A percentile compares a stretch with the other conserved stretches of the same genome.
Conservation (phyloP, 106 monocot species). For the Posidonia australis region DNA sequence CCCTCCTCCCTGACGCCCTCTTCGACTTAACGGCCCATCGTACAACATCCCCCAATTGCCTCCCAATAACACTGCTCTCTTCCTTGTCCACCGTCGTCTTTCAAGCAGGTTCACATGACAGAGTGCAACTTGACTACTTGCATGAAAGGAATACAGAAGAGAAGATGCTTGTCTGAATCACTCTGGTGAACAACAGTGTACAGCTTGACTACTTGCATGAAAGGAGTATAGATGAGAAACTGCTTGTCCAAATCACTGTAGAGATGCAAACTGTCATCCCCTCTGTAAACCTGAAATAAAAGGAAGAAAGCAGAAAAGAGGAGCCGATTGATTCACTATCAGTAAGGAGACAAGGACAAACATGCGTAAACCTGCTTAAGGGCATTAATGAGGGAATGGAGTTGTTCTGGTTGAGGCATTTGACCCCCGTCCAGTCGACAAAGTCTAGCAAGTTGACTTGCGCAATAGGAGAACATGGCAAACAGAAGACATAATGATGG, state of each 20-base stretch:
- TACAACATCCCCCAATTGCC: no score
- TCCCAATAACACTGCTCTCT: no score
- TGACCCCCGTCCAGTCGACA: slow-evolving; percentile 82
- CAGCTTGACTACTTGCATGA: slow-evolving; percentile 83
- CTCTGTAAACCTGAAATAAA: slow-evolving; percentile 61
- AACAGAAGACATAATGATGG: neutral
- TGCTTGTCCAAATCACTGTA: slow-evolving; percentile 88
- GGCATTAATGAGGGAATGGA: slow-evolving; percentile 54
- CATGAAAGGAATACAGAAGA: slow-evolving; percentile 82
- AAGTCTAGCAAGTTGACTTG: slow-evolving; percentile 92
- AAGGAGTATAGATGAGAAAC: slow-evolving; percentile 78
- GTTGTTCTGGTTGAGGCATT: slow-evolving; percentile 81
- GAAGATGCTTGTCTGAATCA: slow-evolving; percentile 79
- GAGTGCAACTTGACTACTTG: slow-evolving; percentile 89
- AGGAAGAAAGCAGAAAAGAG: neutral
- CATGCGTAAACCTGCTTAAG: slow-evolving; percentile 74
- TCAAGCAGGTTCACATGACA: no score
- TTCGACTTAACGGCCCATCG: no score
- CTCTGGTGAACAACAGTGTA: slow-evolving; percentile 74
- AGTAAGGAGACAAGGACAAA: no score
- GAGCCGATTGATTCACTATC: no score
- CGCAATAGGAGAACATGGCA: neutral
- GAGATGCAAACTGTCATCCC: slow-evolving; percentile 72
- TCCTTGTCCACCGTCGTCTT: no score
- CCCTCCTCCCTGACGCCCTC: no score